Percentiles rank a stretch among this genome's conserved stretches.
Evolutionary conservation across 2,329 filamentous ascomycete genomes (phyloP).

Genomic region (Metarhizium guizhouense): DNA sequence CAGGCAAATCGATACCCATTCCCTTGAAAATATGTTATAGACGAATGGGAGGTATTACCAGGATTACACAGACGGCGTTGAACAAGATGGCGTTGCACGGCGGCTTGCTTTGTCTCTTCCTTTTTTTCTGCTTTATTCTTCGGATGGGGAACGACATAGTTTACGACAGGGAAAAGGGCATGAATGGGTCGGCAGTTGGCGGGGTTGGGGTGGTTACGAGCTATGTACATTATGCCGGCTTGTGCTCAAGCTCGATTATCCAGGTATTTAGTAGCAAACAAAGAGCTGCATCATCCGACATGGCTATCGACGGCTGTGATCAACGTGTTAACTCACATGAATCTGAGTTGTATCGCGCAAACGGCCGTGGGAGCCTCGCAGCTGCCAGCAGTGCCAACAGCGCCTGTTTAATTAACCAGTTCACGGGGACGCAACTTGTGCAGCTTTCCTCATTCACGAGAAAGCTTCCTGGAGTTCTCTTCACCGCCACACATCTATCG

Average conservation of each 20-base stretch:
- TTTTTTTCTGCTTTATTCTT: background rate
- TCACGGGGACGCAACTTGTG: too few relatives aligned
- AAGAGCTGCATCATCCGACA: background rate
- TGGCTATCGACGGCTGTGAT: too few relatives aligned
- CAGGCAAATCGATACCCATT: background rate
- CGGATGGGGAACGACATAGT: background rate
- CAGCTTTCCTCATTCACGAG: too few relatives aligned
- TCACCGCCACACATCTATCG: background rate
- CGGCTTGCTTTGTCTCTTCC: background rate
- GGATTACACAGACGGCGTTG: background rate
- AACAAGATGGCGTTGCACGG: background rate
- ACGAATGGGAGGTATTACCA: background rate
- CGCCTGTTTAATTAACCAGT: too few relatives aligned
- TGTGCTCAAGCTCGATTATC: background rate
- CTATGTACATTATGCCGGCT: background rate
- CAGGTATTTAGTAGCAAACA: background rate
- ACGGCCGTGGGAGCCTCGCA: background rate
- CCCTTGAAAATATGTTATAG: background rate
- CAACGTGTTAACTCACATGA: too few relatives aligned
- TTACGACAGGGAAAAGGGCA: background rate
- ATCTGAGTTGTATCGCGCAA: background rate
- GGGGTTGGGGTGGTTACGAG: background rate
- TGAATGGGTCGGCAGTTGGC: background rate
- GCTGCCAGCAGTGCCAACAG: background rate
- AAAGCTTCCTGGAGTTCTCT: too few relatives aligned